These are phyloP conservation scores for Rhododendron simsii DNA, from an alignment of 148 eudicot species.

Conservation along the genomic window DNA sequence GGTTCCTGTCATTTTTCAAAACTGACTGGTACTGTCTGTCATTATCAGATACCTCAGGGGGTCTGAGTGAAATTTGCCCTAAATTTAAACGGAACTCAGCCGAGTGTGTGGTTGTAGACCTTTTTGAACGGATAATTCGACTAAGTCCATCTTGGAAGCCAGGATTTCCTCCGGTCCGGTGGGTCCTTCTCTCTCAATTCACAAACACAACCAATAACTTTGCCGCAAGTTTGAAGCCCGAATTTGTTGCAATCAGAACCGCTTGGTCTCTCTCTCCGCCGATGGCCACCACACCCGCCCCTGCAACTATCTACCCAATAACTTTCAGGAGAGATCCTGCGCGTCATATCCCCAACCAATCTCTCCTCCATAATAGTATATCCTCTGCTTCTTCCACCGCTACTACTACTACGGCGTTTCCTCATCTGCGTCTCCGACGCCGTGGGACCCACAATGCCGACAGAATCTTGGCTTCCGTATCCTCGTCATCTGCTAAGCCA, in stretches of 20 bases:
- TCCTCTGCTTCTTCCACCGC: background rate
- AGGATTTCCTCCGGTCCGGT: background rate
- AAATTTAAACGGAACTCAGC: too few species aligned
- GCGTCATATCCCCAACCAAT: background rate
- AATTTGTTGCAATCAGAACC: background rate
- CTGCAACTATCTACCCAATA: background rate
- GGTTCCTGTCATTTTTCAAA: too few species aligned
- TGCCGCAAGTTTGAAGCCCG: background rate
- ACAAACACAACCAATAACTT: background rate
- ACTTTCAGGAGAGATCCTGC: too few species aligned
- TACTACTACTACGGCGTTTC: background rate
- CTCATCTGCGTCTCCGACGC: background rate
- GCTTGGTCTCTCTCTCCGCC: background rate
- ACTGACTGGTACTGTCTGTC: too few species aligned
- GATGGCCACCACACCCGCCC: constrained; percentile 12
- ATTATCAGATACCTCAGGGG: too few species aligned
- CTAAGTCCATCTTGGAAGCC: background rate
- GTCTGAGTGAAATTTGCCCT: too few species aligned
- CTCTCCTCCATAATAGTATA: background rate
- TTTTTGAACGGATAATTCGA: background rate
- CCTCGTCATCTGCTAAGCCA: constrained; percentile 13
- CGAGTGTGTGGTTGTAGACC: background rate
- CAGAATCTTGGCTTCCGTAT: constrained; percentile 31
- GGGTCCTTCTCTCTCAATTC: background rate
- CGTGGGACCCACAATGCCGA: background rate